These are phyloP conservation scores for Yarrowia alimentaria DNA, from an alignment of 805 yeast species.

Conservation along the genomic window DNA sequence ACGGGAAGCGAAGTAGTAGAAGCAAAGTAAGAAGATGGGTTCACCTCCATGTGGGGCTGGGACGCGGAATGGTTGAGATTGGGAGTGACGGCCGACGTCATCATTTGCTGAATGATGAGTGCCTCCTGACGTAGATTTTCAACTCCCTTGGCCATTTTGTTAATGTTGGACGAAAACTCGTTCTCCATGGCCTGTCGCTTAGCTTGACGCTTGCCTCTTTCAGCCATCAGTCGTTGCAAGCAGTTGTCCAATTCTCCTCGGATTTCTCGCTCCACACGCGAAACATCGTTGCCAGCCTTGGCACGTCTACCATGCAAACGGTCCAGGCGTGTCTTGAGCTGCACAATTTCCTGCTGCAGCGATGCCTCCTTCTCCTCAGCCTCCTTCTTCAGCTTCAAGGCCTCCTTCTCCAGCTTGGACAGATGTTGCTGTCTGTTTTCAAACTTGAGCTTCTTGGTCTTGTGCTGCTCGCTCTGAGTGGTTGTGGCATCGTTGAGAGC, in stretches of 20 bases:
- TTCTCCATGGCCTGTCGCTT: slow-evolving; percentile 37
- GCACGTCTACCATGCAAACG: slow-evolving; percentile 34
- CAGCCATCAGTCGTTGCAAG: slow-evolving; percentile 33
- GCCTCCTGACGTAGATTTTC: slow-evolving; percentile 34
- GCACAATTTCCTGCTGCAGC: slow-evolving; percentile 33
- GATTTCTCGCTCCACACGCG: slow-evolving; percentile 36
- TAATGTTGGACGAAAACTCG: slow-evolving; percentile 39
- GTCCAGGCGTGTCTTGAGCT: slow-evolving; percentile 35
- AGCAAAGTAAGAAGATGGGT: neutral
- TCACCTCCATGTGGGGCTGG: slow-evolving; percentile 14
- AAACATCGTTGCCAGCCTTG: slow-evolving; percentile 34
- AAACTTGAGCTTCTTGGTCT: slow-evolving; percentile 30
- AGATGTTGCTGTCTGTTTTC: slow-evolving; percentile 30
- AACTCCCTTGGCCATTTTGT: slow-evolving; percentile 39
- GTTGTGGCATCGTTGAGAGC: slow-evolving; percentile 2
- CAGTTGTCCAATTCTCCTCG: slow-evolving; percentile 33
- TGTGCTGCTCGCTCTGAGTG: slow-evolving; percentile 5
- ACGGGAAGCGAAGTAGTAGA: slow-evolving; percentile 8
- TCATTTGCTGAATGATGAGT: slow-evolving; percentile 19
- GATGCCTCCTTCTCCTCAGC: slow-evolving; percentile 30
- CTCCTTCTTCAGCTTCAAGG: slow-evolving; percentile 29
- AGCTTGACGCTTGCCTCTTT: slow-evolving; percentile 35
- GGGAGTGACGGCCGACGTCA: slow-evolving; percentile 8
- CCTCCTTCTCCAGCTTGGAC: slow-evolving; percentile 29
- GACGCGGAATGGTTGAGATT: slow-evolving; percentile 12